Percentiles rank a stretch among this genome's conserved stretches.
Conservation (phyloP, 352 stramenopile genomes). For the Blastocystis sp. region DNA sequence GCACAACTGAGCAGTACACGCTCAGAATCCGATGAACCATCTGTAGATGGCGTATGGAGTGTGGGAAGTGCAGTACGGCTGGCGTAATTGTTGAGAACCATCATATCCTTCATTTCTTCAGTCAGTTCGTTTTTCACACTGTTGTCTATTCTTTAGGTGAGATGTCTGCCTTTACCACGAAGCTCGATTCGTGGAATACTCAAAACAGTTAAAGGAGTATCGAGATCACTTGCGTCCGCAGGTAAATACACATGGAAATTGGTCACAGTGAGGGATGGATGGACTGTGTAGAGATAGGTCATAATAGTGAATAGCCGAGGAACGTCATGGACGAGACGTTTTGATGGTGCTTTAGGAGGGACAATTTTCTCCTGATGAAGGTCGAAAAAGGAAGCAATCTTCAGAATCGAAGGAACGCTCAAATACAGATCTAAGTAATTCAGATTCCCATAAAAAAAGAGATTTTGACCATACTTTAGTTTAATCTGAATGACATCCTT, state of each 20-base stretch:
- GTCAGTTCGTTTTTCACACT: constrained; percentile 21
- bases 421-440: constrained; percentile 27
- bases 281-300: constrained; percentile 55
- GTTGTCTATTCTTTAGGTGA: not conserved
- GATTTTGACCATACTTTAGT: constrained; percentile 20
- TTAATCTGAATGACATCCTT: constrained; percentile 35
- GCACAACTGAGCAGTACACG: not conserved
- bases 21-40: not conserved
- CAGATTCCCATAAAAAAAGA: constrained; percentile 20
- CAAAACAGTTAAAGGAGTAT: not conserved
- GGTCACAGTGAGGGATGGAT: not conserved
- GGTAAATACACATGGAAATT: constrained; percentile 14
- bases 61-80: not conserved
- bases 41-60: not conserved
- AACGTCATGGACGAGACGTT: not conserved
- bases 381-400: constrained; percentile 47
- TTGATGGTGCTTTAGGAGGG: not conserved
- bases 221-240: not conserved
- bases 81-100: constrained; percentile 26
- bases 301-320: constrained; percentile 27
- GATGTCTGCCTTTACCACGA: not conserved
- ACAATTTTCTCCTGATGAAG: not conserved
- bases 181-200: not conserved
- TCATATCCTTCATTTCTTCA: constrained; percentile 39
- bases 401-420: constrained; percentile 20